Percentiles rank a stretch among this genome's conserved stretches.
Evolutionary conservation across 208 protist genomes (phyloP).

Genomic region (Crithidia bombi): DNA sequence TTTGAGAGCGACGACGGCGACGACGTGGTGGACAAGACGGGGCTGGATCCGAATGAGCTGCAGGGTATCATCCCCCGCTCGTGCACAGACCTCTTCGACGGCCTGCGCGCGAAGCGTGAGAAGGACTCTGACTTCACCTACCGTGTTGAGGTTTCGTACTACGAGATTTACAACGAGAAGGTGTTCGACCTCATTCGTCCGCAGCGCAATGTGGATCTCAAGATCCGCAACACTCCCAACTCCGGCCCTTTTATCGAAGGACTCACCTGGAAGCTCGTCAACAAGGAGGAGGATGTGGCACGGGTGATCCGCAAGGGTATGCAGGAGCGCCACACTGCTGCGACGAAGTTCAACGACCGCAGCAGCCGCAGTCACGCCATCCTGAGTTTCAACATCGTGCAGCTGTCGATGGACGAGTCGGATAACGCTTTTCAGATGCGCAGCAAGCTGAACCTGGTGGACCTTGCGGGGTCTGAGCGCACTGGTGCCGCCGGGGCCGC

Average conservation of each 20-base stretch:
- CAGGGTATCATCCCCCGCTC: conserved; percentile 87
- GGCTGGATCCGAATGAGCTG: conserved; percentile 62
- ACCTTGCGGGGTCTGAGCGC: conserved; percentile 94
- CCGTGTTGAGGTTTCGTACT: conserved; percentile 78
- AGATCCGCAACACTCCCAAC: conserved; percentile 70
- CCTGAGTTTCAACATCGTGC: conserved; percentile 72
- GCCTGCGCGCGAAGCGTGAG: conserved; percentile 53
- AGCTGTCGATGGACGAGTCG: conserved; percentile 60
- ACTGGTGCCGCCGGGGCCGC: conserved; percentile 43
- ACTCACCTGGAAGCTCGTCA: conserved; percentile 54
- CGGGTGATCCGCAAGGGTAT: conserved; percentile 73
- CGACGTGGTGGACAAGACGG: conserved; percentile 51
- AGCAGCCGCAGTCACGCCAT: conserved; percentile 92
- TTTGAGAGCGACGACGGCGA: conserved; percentile 37
- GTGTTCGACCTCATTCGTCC: conserved; percentile 79
- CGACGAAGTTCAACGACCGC: conserved; percentile 89
- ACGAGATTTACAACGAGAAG: conserved; percentile 94
- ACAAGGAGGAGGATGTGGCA: conserved; percentile 69
- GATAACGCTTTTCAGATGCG: conserved; percentile 54
- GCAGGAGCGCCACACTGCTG: conserved; percentile 79
- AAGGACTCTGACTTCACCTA: conserved; percentile 73
- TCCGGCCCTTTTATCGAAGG: conserved; percentile 83
- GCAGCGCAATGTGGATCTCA: conserved; percentile 53
- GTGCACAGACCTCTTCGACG: conserved; percentile 65
- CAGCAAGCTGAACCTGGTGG: conserved; percentile 93